phyloP scores from a whole-genome alignment of 164 flowering plant species.

The Malania oleifera region DNA sequence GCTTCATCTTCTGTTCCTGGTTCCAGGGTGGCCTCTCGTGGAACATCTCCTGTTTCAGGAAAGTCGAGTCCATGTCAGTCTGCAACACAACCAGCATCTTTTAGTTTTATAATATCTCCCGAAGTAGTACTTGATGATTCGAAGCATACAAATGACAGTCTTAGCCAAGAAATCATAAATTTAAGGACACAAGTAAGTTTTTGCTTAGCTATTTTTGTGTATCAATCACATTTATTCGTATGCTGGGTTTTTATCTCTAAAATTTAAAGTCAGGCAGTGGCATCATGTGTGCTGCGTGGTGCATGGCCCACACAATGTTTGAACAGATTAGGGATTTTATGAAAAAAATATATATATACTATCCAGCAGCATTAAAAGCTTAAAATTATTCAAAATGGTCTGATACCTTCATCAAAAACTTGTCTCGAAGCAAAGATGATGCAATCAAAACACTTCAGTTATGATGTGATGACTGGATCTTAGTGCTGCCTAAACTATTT shows the following conservation, averaged over 20 bases:
- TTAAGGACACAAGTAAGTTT: conserved; percentile 66
- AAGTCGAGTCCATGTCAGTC: conserved; percentile 43
- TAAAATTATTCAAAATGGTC: too few species aligned
- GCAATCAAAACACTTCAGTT: too few species aligned
- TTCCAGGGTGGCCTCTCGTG: conserved; percentile 48
- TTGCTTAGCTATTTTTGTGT: neutral
- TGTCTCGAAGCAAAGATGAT: too few species aligned
- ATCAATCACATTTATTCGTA: neutral
- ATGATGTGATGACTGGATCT: too few species aligned
- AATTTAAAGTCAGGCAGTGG: neutral
- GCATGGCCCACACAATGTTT: neutral
- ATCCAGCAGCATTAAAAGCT: too few species aligned
- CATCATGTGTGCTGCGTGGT: neutral
- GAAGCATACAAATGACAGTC: conserved; percentile 33
- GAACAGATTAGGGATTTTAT: neutral
- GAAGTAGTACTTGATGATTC: conserved; percentile 32
- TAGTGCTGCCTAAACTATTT: too few species aligned
- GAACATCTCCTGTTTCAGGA: conserved; percentile 54
- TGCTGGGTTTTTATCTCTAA: neutral
- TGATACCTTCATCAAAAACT: neutral
- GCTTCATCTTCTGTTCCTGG: conserved; percentile 45
- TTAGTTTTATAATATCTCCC: conserved; percentile 23
- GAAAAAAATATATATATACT: too few species aligned
- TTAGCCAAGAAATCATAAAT: conserved; percentile 47
- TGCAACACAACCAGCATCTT: conserved; percentile 21